Evolutionary conservation across 371 early-diverging fungal species (phyloP).

Genomic region (Mucor piriformis): DNA sequence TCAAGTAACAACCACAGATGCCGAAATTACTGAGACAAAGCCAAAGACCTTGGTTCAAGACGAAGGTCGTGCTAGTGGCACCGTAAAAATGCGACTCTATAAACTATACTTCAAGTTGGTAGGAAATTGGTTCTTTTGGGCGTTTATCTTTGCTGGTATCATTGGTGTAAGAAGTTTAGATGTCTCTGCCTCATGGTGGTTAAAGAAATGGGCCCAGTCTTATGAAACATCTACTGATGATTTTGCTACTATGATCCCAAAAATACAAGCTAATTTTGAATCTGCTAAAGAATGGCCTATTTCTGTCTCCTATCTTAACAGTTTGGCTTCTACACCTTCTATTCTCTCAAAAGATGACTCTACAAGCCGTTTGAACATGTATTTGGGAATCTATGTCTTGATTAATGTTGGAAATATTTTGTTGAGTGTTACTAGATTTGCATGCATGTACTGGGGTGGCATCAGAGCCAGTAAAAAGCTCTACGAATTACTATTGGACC

Average conservation of each 20-base stretch:
- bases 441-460: constrained; percentile 45
- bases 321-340: neutral
- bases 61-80: constrained; percentile 44
- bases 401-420: constrained; percentile 42
- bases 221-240: constrained; percentile 10
- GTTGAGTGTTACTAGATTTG: constrained; percentile 28
- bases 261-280: constrained; percentile 9
- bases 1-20: neutral
- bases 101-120: constrained; percentile 39
- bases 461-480: constrained; percentile 26
- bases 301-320: neutral
- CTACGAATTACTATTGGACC: constrained; percentile 11
- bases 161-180: constrained; percentile 38
- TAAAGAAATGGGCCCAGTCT: constrained; percentile 52
- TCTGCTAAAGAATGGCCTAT: constrained; percentile 11
- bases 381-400: constrained; percentile 41
- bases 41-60: constrained; percentile 28
- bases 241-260: constrained; percentile 2
- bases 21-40: constrained; percentile 9
- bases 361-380: constrained; percentile 6
- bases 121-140: constrained; percentile 50
- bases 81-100: constrained; percentile 48
- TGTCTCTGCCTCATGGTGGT: constrained; percentile 47
- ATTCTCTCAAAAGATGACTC: neutral
- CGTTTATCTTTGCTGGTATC: constrained; percentile 31